Conservation (phyloP, 352 stramenopile species). For the Globisporangium spinosum region DNA sequence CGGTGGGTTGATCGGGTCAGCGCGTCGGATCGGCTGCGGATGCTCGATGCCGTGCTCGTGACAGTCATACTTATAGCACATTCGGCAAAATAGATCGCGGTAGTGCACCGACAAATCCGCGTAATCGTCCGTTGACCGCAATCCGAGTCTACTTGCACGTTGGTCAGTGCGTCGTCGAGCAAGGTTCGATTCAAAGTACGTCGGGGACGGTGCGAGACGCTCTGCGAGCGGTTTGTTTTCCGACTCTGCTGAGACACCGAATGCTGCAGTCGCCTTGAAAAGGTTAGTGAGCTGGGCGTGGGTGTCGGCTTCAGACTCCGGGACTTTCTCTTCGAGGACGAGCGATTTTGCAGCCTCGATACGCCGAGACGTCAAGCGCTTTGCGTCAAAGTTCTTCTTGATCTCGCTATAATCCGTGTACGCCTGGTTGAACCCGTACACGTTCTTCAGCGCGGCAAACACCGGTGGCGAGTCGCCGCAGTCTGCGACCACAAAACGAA, state of each 20-base stretch:
- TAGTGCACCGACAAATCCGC: conserved; percentile 79
- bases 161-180: conserved; percentile 1
- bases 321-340: conserved; percentile 12
- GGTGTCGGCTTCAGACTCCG: neutral
- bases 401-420: conserved; percentile 66
- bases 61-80: conserved; percentile 93
- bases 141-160: conserved; percentile 12
- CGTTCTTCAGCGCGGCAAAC: conserved; percentile 56
- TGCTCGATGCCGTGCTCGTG: conserved; percentile 87
- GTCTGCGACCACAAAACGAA: conserved; percentile 57
- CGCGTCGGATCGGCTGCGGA: conserved; percentile 47
- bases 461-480: conserved; percentile 52
- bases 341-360: conserved; percentile 45
- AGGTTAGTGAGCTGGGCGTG: conserved; percentile 27
- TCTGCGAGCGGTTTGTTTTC: conserved; percentile 27
- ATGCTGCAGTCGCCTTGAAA: conserved; percentile 27
- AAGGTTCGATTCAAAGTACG: conserved; percentile 73
- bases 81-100: conserved; percentile 89
- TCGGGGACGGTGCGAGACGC: conserved; percentile 42
- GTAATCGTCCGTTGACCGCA: conserved; percentile 55
- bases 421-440: conserved; percentile 50
- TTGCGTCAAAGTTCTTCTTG: conserved; percentile 59
- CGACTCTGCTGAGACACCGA: conserved; percentile 19
- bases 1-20: conserved; percentile 59
- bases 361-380: conserved; percentile 27